Percentiles rank a stretch among this genome's conserved stretches.
phyloP scores from a whole-genome alignment of 2,329 filamentous ascomycete genomes.

The Pseudocercospora fuligena region DNA sequence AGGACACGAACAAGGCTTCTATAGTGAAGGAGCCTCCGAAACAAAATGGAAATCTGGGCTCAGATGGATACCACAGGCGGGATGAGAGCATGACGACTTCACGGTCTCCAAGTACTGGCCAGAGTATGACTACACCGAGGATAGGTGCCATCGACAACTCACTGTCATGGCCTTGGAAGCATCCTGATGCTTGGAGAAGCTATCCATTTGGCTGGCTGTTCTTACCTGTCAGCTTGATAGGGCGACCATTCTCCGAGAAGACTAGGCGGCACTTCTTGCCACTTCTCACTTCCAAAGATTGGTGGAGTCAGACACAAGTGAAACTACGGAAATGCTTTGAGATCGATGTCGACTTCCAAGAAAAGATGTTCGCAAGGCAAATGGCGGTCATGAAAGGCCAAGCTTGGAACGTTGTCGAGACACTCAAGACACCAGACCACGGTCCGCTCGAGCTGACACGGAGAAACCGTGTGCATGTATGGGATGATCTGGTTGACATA shows the following conservation, averaged over 20 bases:
- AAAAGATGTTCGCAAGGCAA: constrained; percentile 98
- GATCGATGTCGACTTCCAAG: constrained; percentile 93
- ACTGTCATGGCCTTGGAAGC: constrained; percentile 98
- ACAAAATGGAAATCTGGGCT: constrained; percentile 50
- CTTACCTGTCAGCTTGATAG: constrained; percentile 92
- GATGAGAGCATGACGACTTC: constrained; percentile 84
- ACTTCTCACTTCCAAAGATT: constrained; percentile 87
- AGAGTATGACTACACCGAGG: constrained; percentile 65
- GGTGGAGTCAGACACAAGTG: constrained; percentile 95
- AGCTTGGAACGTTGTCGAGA: constrained; percentile 99
- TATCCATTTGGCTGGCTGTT: constrained; percentile 99
- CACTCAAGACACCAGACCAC: constrained; percentile 88
- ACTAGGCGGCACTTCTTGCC: constrained; percentile 96
- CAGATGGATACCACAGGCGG: constrained; percentile 43
- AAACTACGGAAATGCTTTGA: constrained; percentile 86
- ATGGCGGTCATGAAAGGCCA: constrained; percentile 99
- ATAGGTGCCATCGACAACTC: constrained; percentile 98
- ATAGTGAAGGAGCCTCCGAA: constrained; percentile 84
- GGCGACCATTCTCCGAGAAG: constrained; percentile 91
- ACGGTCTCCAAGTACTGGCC: constrained; percentile 23
- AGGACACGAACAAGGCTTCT: constrained; percentile 78
- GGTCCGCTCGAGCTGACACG: constrained; percentile 92
- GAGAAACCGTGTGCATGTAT: constrained; percentile 89
- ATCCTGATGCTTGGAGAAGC: constrained; percentile 88
- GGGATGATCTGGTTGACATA: constrained; percentile 96